These are phyloP conservation scores for Cladosporium phlei DNA, from an alignment of 2,329 filamentous ascomycete genomes.

Conservation along the genomic window DNA sequence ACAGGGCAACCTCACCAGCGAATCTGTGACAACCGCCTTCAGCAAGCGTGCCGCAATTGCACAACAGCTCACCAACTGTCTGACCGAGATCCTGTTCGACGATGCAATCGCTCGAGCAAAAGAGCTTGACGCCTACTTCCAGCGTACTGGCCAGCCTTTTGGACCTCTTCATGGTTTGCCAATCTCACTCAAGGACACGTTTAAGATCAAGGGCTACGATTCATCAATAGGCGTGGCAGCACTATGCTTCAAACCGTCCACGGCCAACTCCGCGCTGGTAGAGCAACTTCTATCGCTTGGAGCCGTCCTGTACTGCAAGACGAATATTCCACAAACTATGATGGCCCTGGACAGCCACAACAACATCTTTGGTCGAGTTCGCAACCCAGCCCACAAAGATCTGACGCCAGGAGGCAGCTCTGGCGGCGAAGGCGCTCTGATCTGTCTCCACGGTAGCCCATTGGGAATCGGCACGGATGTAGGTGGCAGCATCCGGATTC, in stretches of 20 bases:
- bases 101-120: slow-evolving; percentile 36
- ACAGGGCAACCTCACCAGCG: slow-evolving; percentile 31
- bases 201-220: slow-evolving; percentile 34
- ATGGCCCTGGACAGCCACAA: slow-evolving; percentile 51
- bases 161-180: slow-evolving; percentile 43
- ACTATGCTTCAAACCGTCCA: slow-evolving; percentile 40
- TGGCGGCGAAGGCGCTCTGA: slow-evolving; percentile 50
- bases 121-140: slow-evolving; percentile 38
- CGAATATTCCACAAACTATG: slow-evolving; percentile 52
- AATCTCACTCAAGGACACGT: slow-evolving; percentile 34
- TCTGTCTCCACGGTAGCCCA: slow-evolving; percentile 45
- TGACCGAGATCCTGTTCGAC: slow-evolving; percentile 39
- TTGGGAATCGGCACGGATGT: slow-evolving; percentile 53
- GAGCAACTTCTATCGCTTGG: slow-evolving; percentile 42
- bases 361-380: slow-evolving; percentile 45
- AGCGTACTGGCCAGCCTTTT: slow-evolving; percentile 34
- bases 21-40: slow-evolving; percentile 39
- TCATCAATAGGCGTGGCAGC: slow-evolving; percentile 39
- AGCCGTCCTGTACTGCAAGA: slow-evolving; percentile 50
- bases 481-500: slow-evolving; percentile 50
- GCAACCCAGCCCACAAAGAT: slow-evolving; percentile 46
- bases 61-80: slow-evolving; percentile 44
- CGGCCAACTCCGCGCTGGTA: slow-evolving; percentile 38
- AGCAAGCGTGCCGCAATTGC: slow-evolving; percentile 46
- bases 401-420: slow-evolving; percentile 50